These are phyloP conservation scores for Mycena galopus DNA, from an alignment of 768 basidiomycete genomes.

Conservation along the genomic window DNA sequence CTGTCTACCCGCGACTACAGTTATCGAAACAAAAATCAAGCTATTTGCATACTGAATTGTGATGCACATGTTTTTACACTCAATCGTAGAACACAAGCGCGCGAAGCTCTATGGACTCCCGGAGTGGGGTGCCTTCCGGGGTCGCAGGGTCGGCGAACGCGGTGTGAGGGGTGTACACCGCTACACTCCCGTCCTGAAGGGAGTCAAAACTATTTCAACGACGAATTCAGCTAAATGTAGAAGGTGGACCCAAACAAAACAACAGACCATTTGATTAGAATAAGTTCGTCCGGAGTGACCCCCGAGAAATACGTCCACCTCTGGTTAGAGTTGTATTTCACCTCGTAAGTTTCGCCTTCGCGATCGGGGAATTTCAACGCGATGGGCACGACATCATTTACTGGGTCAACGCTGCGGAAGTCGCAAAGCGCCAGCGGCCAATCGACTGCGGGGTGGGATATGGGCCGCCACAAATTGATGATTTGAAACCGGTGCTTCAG, in stretches of 20 bases:
- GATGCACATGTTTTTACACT: too few species aligned
- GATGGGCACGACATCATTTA: constrained; percentile 58
- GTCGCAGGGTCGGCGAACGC: constrained; percentile 28
- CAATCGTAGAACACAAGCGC: constrained; percentile 32
- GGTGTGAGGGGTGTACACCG: constrained; percentile 30
- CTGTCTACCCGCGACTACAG: too few species aligned
- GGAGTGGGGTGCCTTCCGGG: constrained; percentile 22
- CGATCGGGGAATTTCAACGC: constrained; percentile 62
- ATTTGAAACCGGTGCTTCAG: constrained; percentile 68
- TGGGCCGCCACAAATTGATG: constrained; percentile 74
- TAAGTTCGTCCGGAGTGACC: constrained; percentile 19
- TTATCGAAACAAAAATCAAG: too few species aligned
- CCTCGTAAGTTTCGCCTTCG: constrained; percentile 65
- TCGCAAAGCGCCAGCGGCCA: constrained; percentile 68
- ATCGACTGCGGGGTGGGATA: constrained; percentile 59
- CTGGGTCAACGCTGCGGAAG: constrained; percentile 57
- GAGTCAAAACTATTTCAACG: constrained; percentile 17
- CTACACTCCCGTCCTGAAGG: constrained; percentile 27
- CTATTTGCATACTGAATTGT: too few species aligned
- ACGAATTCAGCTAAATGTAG: background rate
- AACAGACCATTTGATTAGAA: constrained; percentile 61
- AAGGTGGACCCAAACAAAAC: background rate
- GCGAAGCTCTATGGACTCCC: constrained; percentile 33
- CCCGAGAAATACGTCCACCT: constrained; percentile 61
- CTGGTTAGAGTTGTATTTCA: constrained; percentile 60